Percentiles rank a stretch among this genome's conserved stretches.
Conservation (phyloP, 805 yeast genomes). For the Wickerhamomyces hampshirensis region DNA sequence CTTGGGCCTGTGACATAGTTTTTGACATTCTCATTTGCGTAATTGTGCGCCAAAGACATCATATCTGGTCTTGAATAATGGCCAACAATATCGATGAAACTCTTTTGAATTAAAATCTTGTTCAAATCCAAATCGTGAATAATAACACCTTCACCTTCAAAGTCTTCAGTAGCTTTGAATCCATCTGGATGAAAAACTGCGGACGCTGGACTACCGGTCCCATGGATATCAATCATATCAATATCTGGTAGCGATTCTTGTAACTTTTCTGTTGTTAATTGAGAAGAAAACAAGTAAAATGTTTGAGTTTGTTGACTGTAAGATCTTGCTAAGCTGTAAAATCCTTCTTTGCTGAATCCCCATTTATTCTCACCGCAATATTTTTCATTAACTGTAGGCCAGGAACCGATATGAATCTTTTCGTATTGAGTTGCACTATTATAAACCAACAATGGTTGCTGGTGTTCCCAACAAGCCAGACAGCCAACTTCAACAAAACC, state of each 20-base stretch:
- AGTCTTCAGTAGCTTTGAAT: too few species aligned
- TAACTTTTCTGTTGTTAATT: conserved; percentile 12
- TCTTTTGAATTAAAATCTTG: conserved; percentile 11
- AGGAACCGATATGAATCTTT: too few species aligned
- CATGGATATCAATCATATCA: background rate
- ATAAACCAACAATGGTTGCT: too few species aligned
- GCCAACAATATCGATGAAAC: conserved; percentile 20
- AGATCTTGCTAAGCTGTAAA: conserved; percentile 8
- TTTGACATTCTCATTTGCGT: too few species aligned
- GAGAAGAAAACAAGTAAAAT: conserved; percentile 5
- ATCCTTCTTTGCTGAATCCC: conserved; percentile 3
- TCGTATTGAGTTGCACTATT: too few species aligned
- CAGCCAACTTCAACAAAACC: too few species aligned
- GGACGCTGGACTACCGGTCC: conserved; percentile 3
- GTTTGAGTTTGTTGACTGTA: conserved; percentile 6
- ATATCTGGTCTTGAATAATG: conserved; percentile 18
- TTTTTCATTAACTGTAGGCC: too few species aligned
- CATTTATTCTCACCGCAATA: background rate
- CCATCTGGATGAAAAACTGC: conserved; percentile 21
- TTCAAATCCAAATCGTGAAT: conserved; percentile 21
- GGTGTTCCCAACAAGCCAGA: too few species aligned
- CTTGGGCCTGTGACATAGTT: too few species aligned
- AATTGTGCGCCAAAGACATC: too few species aligned
- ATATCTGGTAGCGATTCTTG: conserved; percentile 5
- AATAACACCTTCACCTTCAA: too few species aligned